Percentiles rank a stretch among this genome's conserved stretches.
Evolutionary conservation across 1,139 yeast genomes (phyloP).

Genomic region (Taphrina sp.): DNA sequence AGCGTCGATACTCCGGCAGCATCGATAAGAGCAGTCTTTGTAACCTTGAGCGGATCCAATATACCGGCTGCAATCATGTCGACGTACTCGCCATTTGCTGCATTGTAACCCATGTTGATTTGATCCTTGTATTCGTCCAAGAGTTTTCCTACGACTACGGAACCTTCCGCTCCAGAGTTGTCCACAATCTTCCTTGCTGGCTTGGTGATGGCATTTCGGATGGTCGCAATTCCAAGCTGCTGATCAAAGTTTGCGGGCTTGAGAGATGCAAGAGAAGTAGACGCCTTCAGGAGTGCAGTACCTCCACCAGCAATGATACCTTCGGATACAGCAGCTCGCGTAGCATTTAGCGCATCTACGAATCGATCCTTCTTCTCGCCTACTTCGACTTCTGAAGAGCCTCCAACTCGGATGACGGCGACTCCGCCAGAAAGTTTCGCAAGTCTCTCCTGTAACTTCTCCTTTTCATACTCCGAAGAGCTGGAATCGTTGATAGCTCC

Average conservation of each 20-base stretch:
- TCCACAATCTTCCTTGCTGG: constrained; percentile 97
- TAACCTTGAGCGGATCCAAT: constrained; percentile 99
- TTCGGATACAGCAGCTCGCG: constrained; percentile 99
- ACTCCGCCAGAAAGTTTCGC: constrained; percentile 99
- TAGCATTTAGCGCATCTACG: constrained; percentile 98
- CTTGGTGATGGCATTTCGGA: constrained; percentile 90
- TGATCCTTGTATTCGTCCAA: constrained; percentile 75
- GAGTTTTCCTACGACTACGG: constrained; percentile 94
- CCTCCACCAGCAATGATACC: constrained; percentile 99
- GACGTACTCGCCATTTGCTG: constrained; percentile 89
- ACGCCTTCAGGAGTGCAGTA: constrained; percentile 95
- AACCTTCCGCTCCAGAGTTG: constrained; percentile 98
- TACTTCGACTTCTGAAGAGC: constrained; percentile 96
- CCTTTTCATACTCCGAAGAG: constrained; percentile 93
- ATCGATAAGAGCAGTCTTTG: constrained; percentile 92
- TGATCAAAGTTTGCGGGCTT: constrained; percentile 93
- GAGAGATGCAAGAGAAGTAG: constrained; percentile 72
- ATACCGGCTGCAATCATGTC: constrained; percentile 98
- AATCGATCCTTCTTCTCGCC: constrained; percentile 99
- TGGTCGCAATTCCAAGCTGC: constrained; percentile 94
- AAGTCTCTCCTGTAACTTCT: constrained; percentile 95
- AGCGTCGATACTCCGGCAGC: constrained; percentile 98
- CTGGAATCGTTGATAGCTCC: constrained; percentile 65
- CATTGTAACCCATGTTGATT: constrained; percentile 90
- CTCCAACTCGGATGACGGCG: constrained; percentile 98